phyloP scores from a whole-genome alignment of 768 basidiomycete species.

The Clitopilus passeckerianus region DNA sequence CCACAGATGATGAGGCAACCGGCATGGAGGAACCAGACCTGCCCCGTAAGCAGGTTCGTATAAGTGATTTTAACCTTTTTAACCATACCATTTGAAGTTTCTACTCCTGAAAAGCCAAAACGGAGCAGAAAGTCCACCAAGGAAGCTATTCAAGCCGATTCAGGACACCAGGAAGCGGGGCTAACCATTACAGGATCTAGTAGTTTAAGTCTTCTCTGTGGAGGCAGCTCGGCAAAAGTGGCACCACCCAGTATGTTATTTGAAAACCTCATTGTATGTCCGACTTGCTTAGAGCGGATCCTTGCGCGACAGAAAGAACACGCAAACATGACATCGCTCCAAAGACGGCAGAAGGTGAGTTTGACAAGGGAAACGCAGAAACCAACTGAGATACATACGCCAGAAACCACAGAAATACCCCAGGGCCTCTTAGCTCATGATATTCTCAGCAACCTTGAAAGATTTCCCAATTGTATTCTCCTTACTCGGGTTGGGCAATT shows the following conservation, averaged over 20 bases:
- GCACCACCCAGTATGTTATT: too few relatives aligned
- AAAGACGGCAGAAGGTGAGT: too few relatives aligned
- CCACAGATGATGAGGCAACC: not conserved
- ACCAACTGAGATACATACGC: too few relatives aligned
- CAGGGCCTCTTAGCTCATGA: slow-evolving; percentile 57
- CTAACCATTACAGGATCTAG: too few relatives aligned
- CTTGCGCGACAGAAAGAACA: too few relatives aligned
- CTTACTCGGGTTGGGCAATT: slow-evolving; percentile 93
- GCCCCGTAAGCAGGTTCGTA: not conserved
- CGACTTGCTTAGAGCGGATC: too few relatives aligned
- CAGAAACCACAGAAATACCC: slow-evolving; percentile 16
- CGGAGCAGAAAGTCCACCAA: not conserved
- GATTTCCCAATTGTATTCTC: slow-evolving; percentile 84
- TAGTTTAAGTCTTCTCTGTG: too few relatives aligned
- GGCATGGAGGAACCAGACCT: not conserved
- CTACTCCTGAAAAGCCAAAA: not conserved
- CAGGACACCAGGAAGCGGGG: too few relatives aligned
- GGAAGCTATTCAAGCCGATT: not conserved
- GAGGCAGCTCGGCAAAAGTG: too few relatives aligned
- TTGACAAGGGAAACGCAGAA: too few relatives aligned
- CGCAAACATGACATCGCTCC: too few relatives aligned
- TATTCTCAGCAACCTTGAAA: slow-evolving; percentile 64
- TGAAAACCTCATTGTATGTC: too few relatives aligned
- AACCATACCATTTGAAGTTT: not conserved
- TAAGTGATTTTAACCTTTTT: not conserved